Evolutionary conservation across 768 basidiomycete species (phyloP).

Genomic region (Daedaleopsis nitida): DNA sequence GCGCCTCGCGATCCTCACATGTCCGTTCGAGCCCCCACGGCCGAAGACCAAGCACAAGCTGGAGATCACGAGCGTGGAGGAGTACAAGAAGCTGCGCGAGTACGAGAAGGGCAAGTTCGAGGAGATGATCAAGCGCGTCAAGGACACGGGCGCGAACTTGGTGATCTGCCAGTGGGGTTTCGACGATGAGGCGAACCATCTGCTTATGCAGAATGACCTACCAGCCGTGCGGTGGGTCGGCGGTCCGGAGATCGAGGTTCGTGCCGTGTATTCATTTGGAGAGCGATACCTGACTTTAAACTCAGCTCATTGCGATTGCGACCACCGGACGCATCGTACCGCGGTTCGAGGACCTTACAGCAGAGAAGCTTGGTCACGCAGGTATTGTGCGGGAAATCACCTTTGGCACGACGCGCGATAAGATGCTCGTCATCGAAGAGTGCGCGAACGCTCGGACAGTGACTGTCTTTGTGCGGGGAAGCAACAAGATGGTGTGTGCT

Average conservation of each 20-base stretch:
- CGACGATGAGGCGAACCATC: constrained; percentile 98
- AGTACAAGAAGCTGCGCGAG: constrained; percentile 90
- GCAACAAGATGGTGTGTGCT: constrained; percentile 91
- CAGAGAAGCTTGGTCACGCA: constrained; percentile 90
- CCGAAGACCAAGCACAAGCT: constrained; percentile 99
- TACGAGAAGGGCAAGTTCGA: constrained; percentile 97
- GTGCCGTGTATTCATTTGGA: neutral
- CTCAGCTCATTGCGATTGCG: constrained; percentile 93
- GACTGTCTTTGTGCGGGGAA: constrained; percentile 95
- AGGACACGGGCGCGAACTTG: constrained; percentile 95
- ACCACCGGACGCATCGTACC: constrained; percentile 98
- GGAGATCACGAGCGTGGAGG: constrained; percentile 95
- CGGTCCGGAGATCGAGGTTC: constrained; percentile 97
- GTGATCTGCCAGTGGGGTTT: constrained; percentile 99
- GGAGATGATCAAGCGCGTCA: constrained; percentile 96
- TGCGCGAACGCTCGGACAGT: constrained; percentile 97
- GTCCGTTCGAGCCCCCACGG: constrained; percentile 97
- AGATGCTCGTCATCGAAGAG: constrained; percentile 99
- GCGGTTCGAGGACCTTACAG: constrained; percentile 92
- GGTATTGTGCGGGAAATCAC: constrained; percentile 92
- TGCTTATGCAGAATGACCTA: constrained; percentile 96
- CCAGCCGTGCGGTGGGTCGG: constrained; percentile 99
- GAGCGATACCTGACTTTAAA: neutral
- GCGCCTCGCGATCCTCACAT: constrained; percentile 93
- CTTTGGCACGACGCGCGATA: constrained; percentile 97